A percentile compares a stretch with the other conserved stretches of the same genome.
Conservation (phyloP, 73 alveolate species). For the Paramecium sexaurelia region DNA sequence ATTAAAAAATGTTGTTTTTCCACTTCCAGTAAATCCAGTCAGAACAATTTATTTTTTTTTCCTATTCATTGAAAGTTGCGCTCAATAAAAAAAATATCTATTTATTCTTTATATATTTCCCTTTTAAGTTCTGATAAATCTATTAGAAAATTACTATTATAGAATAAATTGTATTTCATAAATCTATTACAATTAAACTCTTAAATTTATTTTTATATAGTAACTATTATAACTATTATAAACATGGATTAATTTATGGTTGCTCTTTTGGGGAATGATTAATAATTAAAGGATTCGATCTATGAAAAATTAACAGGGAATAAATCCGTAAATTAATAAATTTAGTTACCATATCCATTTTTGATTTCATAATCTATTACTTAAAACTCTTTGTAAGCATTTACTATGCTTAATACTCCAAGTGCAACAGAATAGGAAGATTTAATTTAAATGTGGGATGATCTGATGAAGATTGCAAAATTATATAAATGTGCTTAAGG, state of each 20-base stretch:
- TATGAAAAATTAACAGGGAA: neutral
- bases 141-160: neutral
- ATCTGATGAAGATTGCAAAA: neutral
- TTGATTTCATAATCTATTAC: neutral
- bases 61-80: no score
- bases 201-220: no score
- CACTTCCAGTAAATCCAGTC: neutral
- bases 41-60: neutral
- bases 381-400: neutral
- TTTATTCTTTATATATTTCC: neutral
- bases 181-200: no score
- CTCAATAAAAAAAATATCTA: no score
- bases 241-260: neutral
- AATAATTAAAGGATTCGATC: neutral
- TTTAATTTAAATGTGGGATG: neutral
- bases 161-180: no score
- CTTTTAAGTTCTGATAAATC: neutral
- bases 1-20: slow-evolving; percentile 35
- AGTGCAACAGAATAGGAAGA: neutral
- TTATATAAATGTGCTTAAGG: neutral
- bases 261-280: neutral
- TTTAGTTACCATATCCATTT: neutral
- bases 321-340: neutral
- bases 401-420: neutral
- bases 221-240: neutral